Percentiles rank a stretch among this genome's conserved stretches.
phyloP scores from a whole-genome alignment of 345 rosid genomes.

The rapeseed (Brassica napus) region DNA sequence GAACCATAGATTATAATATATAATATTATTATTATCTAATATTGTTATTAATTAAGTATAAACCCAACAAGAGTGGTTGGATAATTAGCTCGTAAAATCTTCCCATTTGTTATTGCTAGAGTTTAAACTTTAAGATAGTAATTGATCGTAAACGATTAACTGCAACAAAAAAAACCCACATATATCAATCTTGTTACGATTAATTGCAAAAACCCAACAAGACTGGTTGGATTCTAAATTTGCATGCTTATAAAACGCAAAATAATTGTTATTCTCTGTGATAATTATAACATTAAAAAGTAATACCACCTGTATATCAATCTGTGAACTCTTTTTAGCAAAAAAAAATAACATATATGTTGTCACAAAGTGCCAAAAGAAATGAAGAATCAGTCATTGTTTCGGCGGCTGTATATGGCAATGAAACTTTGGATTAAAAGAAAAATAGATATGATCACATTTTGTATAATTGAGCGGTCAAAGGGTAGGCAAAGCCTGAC shows the following conservation, averaged over 20 bases:
- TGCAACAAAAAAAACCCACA: too few species aligned
- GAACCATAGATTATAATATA: slow-evolving; percentile 18
- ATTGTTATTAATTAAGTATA: not conserved
- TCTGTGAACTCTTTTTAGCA: not conserved
- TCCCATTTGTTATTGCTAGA: not conserved
- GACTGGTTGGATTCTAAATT: not conserved
- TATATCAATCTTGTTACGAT: too few species aligned
- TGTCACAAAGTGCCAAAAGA: not conserved
- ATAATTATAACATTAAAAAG: not conserved
- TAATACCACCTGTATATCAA: not conserved
- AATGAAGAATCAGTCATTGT: slow-evolving; percentile 18
- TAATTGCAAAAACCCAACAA: too few species aligned
- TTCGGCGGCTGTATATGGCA: slow-evolving; percentile 34
- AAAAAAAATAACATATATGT: too few species aligned
- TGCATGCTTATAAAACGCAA: not conserved
- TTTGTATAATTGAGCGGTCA: slow-evolving; percentile 31
- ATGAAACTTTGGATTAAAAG: slow-evolving; percentile 10
- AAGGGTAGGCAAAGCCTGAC: slow-evolving; percentile 41
- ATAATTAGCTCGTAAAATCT: slow-evolving; percentile 9
- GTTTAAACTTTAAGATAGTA: too few species aligned
- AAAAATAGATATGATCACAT: slow-evolving; percentile 31
- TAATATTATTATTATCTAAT: not conserved
- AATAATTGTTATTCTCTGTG: not conserved
- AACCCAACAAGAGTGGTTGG: slow-evolving; percentile 24
- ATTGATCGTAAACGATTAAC: too few species aligned